Conservation (phyloP, 768 basidiomycete genomes). For the Termitomyces sp. region DNA sequence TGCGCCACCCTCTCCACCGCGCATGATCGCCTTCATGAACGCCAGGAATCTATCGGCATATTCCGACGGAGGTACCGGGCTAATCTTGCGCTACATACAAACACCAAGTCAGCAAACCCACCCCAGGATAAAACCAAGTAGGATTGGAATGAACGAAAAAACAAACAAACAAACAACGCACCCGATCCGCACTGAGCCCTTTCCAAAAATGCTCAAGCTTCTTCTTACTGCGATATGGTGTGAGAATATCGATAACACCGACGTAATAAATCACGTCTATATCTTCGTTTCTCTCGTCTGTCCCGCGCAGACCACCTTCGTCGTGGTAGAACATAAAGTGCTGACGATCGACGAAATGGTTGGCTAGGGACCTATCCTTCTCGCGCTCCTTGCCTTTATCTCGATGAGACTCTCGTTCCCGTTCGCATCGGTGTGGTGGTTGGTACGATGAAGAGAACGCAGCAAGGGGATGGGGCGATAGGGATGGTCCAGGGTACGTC, state of each 20-base stretch:
- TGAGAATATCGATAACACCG: constrained; percentile 95
- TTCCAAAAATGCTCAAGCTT: constrained; percentile 90
- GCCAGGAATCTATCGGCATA: constrained; percentile 87
- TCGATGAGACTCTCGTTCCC: constrained; percentile 19
- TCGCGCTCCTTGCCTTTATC: constrained; percentile 42
- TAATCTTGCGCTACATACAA: constrained; percentile 79
- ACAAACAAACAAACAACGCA: no score
- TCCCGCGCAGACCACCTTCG: constrained; percentile 89
- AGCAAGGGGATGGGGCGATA: neutral
- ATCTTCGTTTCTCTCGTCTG: constrained; percentile 75
- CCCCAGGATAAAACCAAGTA: neutral
- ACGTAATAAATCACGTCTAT: constrained; percentile 87
- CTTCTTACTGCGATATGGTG: constrained; percentile 80
- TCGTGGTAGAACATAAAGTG: constrained; percentile 96
- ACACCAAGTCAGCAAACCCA: constrained; percentile 4
- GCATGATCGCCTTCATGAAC: constrained; percentile 85
- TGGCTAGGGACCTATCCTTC: constrained; percentile 45
- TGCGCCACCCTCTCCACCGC: constrained; percentile 67
- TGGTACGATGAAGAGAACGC: constrained; percentile 1
- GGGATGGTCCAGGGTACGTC: neutral
- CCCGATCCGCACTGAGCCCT: constrained; percentile 81
- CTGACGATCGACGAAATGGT: constrained; percentile 50
- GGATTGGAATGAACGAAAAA: no score
- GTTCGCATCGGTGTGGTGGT: neutral
- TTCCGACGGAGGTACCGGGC: constrained; percentile 83